Evolutionary conservation across 257 asterid species (phyloP).

Genomic region (Ilex aquifolium): DNA sequence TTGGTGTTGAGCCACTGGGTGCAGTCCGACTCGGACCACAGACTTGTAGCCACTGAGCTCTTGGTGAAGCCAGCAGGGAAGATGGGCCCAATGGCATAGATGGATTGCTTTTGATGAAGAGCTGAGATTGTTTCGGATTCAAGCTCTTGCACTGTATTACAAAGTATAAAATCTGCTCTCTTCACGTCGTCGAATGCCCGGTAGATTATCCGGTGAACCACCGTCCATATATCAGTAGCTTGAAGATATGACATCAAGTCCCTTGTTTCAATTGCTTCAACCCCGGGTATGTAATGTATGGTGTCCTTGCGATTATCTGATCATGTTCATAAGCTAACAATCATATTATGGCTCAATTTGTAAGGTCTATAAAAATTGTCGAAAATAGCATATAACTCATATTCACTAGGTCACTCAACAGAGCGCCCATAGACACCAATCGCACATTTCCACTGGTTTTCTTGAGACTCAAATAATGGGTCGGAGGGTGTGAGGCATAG

Average conservation of each 20-base stretch:
- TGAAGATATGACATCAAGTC: conserved; percentile 53
- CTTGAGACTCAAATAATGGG: too few species aligned
- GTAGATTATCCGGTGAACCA: conserved; percentile 24
- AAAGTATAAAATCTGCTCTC: conserved; percentile 41
- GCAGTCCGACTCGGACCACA: conserved; percentile 50
- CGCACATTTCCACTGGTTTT: too few species aligned
- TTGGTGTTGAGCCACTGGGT: conserved; percentile 45
- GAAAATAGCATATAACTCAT: too few species aligned
- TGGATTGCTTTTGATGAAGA: conserved; percentile 30
- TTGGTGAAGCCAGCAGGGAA: conserved; percentile 27
- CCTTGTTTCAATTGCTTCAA: conserved; percentile 30
- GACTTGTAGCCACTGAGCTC: conserved; percentile 26
- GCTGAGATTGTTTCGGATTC: conserved; percentile 42
- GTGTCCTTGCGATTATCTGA: conserved; percentile 32
- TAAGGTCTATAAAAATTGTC: too few species aligned
- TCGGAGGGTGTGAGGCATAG: too few species aligned
- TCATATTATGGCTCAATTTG: too few species aligned
- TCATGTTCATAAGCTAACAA: too few species aligned
- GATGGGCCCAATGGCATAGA: conserved; percentile 59
- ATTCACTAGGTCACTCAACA: too few species aligned
- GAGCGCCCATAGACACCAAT: too few species aligned
- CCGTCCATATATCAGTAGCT: conserved; percentile 17
- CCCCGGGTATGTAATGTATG: conserved; percentile 48
- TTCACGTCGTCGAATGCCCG: conserved; percentile 39
- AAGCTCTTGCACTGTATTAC: conserved; percentile 55